Percentiles rank a stretch among this genome's conserved stretches.
Evolutionary conservation across 345 rosid species (phyloP).

Genomic region (Bretschneidera sinensis): DNA sequence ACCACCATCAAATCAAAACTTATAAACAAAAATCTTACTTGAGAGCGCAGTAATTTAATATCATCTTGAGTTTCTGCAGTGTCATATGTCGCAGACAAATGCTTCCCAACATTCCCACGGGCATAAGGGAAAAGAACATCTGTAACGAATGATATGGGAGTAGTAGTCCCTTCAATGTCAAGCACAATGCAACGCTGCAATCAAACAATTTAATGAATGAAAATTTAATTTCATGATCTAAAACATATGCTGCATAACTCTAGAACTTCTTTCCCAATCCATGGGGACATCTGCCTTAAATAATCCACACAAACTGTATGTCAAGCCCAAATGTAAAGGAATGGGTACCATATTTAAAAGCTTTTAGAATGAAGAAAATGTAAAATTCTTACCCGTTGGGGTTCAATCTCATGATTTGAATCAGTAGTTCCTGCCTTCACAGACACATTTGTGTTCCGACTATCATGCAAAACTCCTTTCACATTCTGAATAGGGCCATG

Average conservation of each 20-base stretch:
- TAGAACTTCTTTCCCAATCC: neutral
- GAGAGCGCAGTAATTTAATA: conserved; percentile 63
- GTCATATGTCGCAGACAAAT: conserved; percentile 62
- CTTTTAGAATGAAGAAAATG: conserved; percentile 4
- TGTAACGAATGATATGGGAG: conserved; percentile 87
- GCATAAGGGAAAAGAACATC: conserved; percentile 96
- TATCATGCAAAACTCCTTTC: conserved; percentile 32
- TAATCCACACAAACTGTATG: no score
- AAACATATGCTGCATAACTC: neutral
- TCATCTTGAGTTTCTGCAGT: conserved; percentile 78
- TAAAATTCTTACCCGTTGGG: conserved; percentile 40
- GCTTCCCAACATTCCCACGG: conserved; percentile 77
- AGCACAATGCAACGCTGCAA: conserved; percentile 81
- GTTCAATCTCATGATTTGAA: conserved; percentile 39
- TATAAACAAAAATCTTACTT: conserved; percentile 40
- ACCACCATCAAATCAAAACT: neutral
- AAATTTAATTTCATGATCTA: neutral
- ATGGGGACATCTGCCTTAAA: neutral
- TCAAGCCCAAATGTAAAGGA: no score
- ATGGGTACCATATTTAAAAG: conserved; percentile 1
- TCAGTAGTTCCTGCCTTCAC: conserved; percentile 36
- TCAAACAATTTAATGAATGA: conserved; percentile 20
- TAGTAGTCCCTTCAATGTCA: conserved; percentile 97
- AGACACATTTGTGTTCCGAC: conserved; percentile 19
- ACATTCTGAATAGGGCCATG: conserved; percentile 59